Evolutionary conservation across 2,329 filamentous ascomycete genomes (phyloP).

Genomic region (Penicillium hesseltinei): DNA sequence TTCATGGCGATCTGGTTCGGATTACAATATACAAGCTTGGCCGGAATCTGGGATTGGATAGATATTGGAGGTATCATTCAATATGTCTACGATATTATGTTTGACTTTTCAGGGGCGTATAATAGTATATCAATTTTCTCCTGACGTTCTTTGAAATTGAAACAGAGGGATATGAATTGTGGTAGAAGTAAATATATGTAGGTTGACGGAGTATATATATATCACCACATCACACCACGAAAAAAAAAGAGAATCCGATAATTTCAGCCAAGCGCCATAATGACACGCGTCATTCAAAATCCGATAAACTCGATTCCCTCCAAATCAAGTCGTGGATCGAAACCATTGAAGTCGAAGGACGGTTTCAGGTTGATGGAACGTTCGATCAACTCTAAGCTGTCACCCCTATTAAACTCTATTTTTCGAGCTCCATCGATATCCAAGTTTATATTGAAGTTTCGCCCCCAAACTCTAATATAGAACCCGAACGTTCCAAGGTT

Average conservation of each 20-base stretch:
- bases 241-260: neutral
- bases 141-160: neutral
- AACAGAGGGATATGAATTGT: neutral
- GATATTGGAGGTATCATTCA: neutral
- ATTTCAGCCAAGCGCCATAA: neutral
- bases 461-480: neutral
- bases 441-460: neutral
- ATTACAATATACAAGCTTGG: neutral
- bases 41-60: neutral
- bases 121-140: no score
- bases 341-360: neutral
- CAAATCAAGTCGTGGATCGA: neutral
- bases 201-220: neutral
- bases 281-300: no score
- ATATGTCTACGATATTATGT: neutral
- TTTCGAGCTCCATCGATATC: neutral
- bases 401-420: neutral
- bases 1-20: slow-evolving; percentile 10
- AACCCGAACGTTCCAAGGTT: neutral
- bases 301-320: neutral
- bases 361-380: neutral
- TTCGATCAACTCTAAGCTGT: neutral
- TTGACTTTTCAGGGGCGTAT: neutral
- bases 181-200: neutral
- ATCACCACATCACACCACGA: neutral